Evolutionary conservation across 768 basidiomycete species (phyloP).

Genomic region (Xerocomus brunneocitrinus): DNA sequence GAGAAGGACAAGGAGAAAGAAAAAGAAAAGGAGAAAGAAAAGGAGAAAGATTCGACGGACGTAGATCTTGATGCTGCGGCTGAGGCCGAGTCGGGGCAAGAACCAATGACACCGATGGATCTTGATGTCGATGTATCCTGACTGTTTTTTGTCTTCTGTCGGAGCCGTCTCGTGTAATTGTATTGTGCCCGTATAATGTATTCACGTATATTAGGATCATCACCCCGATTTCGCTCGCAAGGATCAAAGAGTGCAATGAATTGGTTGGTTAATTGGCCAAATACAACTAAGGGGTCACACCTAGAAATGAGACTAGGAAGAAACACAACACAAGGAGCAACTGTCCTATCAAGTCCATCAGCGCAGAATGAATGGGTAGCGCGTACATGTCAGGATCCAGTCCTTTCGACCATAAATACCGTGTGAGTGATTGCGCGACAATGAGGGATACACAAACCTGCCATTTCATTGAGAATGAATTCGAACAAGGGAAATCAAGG

Average conservation of each 20-base stretch:
- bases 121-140: constrained; percentile 37
- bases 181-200: background rate
- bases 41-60: constrained; percentile 29
- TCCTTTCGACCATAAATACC: constrained; percentile 70
- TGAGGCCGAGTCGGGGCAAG: constrained; percentile 34
- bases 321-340: constrained; percentile 74
- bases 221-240: background rate
- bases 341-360: constrained; percentile 84
- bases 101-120: constrained; percentile 36
- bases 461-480: background rate
- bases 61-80: constrained; percentile 27
- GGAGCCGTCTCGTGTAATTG: background rate
- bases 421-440: constrained; percentile 62
- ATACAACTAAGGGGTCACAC: constrained; percentile 19
- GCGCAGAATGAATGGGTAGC: constrained; percentile 85
- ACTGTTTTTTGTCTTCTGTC: constrained; percentile 17
- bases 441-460: constrained; percentile 70
- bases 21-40: constrained; percentile 14
- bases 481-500: background rate
- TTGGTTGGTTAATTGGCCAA: background rate
- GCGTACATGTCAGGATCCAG: constrained; percentile 92
- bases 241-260: background rate
- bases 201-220: background rate
- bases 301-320: constrained; percentile 52
- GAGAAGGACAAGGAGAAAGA: constrained; percentile 27